Base-by-base conservation (phyloP, 179 eudicot species). In the Patellifolia procumbens region DNA sequence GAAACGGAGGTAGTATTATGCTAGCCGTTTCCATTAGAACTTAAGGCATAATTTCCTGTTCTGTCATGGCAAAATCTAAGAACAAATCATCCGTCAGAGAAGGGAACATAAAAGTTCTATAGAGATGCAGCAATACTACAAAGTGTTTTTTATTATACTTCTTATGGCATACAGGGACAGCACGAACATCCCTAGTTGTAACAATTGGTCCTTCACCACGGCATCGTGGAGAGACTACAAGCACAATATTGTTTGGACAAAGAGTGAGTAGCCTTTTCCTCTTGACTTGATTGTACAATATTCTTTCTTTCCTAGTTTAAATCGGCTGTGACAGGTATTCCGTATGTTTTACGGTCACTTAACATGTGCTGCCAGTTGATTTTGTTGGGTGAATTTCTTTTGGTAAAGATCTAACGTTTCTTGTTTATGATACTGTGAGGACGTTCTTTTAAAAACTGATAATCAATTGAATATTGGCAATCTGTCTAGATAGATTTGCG, bases 121-220 rank as follows among this genome's bases (percentile, higher is more conserved):
- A 1, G 45, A 59, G 74, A n/a, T 66, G 32, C 37, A n/a, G n/a
- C n/a, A n/a, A n/a, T n/a, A n/a, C n/a, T n/a, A n/a, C n/a, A n/a
- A n/a, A n/a, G n/a, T n/a, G n/a, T n/a, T n/a, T n/a, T n/a, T n/a
- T n/a, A 65, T 63, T 49, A 48, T 81, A 70, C 24, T 26, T 76
- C 29, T 51, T 81, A 49, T 82, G 73, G 31, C 82, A 68, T 84
- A 49, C 89, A 95, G 99, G 99, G 43, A 83, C 96, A 72, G 97
- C 99, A 46, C 91, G 98, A 84, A 95, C 99, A 79, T 95, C 99
- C 70, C 78, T 95, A 46, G 81, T 95, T 81, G 90, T 95, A 76
- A 93, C 99, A 12, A 85, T 95, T 79, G 98, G 99, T 64, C 98
- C 99, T 78, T 95, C 99, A 70, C 99, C 99, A 59, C 89, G 98